Evolutionary conservation across 306 rosid genomes (phyloP), one percentile per base, ranked within the genome.

Genomic region (Mucuna pruriens): DNA sequence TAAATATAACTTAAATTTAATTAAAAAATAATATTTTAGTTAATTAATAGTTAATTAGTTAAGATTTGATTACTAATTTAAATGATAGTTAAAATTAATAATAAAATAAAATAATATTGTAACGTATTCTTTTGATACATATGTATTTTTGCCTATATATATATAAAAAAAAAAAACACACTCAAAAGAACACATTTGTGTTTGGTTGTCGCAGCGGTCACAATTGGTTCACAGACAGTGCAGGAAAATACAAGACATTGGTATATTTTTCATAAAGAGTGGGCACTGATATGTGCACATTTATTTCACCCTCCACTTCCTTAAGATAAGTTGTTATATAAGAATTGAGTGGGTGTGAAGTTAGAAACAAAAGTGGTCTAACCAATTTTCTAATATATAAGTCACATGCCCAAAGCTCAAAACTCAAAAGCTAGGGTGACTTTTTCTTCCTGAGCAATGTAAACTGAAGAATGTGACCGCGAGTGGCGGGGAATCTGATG

Each of bases 251-350:
- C 13, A 7, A 13, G 17, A 7, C 42, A 61, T 15, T 61, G 42
- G 42, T 7, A 61, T 61, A 4, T 61, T 61, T 61, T 4, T 8
- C 3, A 16, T 16, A n/a, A n/a, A 5, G 23, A 63, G 7, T 33
- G n/a, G 31, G 26, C 49, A 36, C 1, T 3, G 26, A 36, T 61
- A 42, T 63, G 40, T 77, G 29, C 63, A 29, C 7, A 9, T 51
- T 48, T 13, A 63, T 62, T 83, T 77, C 46, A 49, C 75, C 3
- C n/a, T n/a, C 75, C 69, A 83, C 82, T 67, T 83, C 23, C 60
- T 48, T 42, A 5, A 23, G 6, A 31, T 44, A 45, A 82, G 45
- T 67, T 67, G 36, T 44, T 67, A 57, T 68, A 58, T 46, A 58
- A 51, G 49, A 61, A 82, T 8, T 71, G 54, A 71, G 7, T 26